These are phyloP conservation scores for Pisolithus thermaeus DNA, from an alignment of 1,284 basidiomycete genomes.

Conservation along the genomic window DNA sequence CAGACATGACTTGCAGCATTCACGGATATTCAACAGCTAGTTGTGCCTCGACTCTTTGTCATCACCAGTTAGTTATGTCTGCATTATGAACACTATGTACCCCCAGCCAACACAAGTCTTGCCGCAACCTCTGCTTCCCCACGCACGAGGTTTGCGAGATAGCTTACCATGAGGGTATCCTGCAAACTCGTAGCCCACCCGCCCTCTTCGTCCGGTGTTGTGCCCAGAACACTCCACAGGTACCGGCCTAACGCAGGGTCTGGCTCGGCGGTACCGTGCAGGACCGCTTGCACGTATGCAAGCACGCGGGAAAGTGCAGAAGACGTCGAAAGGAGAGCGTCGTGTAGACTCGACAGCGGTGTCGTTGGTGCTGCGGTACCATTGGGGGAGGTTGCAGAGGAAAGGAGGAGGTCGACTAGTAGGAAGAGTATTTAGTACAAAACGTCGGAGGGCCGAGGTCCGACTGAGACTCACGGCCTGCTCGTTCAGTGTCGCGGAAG, in stretches of 20 bases:
- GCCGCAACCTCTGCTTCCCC: constrained; percentile 93
- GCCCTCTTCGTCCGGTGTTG: constrained; percentile 62
- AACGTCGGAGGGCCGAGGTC: not conserved
- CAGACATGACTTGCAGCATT: constrained; percentile 92
- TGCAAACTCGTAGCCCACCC: constrained; percentile 74
- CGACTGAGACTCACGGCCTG: constrained; percentile 63
- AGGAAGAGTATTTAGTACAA: not conserved
- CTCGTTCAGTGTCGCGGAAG: constrained; percentile 78
- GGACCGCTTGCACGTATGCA: constrained; percentile 80
- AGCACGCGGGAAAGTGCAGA: constrained; percentile 84
- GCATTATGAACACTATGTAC: constrained; percentile 19
- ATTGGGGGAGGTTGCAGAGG: constrained; percentile 29
- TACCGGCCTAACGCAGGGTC: constrained; percentile 89
- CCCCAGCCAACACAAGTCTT: constrained; percentile 72
- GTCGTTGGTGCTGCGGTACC: constrained; percentile 9
- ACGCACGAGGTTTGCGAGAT: constrained; percentile 90
- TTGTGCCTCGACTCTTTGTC: not conserved
- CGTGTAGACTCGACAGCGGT: constrained; percentile 21
- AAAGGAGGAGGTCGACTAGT: constrained; percentile 72
- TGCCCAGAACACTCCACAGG: constrained; percentile 84
- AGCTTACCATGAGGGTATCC: constrained; percentile 93
- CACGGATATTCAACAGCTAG: constrained; percentile 90
- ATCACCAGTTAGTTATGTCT: not conserved
- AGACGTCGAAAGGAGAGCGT: constrained; percentile 28
- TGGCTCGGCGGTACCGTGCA: constrained; percentile 74